Conservation (phyloP, 768 basidiomycete species). For the Trametes meyenii region DNA sequence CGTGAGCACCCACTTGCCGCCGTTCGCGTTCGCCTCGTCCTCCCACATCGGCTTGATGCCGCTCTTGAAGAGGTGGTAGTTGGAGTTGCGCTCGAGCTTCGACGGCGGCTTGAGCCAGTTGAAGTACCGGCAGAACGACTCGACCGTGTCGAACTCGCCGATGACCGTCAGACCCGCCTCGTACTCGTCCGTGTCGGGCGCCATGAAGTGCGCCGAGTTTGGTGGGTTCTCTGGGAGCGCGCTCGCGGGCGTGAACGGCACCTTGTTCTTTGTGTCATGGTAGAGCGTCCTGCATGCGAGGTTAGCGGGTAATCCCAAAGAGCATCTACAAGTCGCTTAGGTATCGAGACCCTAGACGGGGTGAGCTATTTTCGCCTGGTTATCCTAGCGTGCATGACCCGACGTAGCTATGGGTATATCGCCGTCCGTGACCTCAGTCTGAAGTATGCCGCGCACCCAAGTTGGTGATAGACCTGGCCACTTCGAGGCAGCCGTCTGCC, state of each 20-base stretch:
- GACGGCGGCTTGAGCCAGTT: constrained; percentile 95
- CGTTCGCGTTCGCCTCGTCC: constrained; percentile 87
- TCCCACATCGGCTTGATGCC: constrained; percentile 99
- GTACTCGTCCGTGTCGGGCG: constrained; percentile 74
- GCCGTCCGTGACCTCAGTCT: too few relatives aligned
- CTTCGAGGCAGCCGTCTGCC: too few relatives aligned
- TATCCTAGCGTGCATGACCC: too few relatives aligned
- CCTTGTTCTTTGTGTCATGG: constrained; percentile 83
- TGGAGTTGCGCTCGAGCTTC: constrained; percentile 84
- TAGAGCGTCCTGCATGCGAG: constrained; percentile 72
- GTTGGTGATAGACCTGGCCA: too few relatives aligned
- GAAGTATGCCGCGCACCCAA: too few relatives aligned
- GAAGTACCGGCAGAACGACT: constrained; percentile 88
- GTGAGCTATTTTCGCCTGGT: too few relatives aligned
- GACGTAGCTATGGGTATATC: too few relatives aligned
- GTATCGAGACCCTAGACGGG: too few relatives aligned
- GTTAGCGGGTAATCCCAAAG: not conserved
- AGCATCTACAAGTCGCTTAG: too few relatives aligned
- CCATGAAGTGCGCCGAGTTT: constrained; percentile 33
- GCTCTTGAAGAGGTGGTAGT: constrained; percentile 94
- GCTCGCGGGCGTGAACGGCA: constrained; percentile 54
- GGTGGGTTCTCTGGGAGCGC: constrained; percentile 25
- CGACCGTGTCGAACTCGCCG: constrained; percentile 89
- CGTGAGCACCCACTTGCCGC: constrained; percentile 94
- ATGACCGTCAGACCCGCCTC: constrained; percentile 86